These are phyloP conservation scores for Termitomyces heimii DNA, from an alignment of 768 basidiomycete species.

Conservation along the genomic window DNA sequence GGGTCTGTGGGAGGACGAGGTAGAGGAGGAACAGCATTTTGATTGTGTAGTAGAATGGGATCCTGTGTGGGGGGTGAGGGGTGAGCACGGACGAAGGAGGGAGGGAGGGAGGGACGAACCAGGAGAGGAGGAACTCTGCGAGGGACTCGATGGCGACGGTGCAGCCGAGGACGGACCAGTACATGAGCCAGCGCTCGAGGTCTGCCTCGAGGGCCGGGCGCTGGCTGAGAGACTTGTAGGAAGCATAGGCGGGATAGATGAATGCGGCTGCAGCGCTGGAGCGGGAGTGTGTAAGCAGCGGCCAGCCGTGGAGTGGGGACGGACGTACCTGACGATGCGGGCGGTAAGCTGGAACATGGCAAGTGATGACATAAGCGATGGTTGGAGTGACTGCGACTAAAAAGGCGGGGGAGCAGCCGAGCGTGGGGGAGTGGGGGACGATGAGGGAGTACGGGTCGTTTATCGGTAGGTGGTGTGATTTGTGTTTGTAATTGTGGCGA, in stretches of 20 bases:
- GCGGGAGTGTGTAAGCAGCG: no score
- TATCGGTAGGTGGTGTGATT: slow-evolving; percentile 18
- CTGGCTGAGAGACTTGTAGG: slow-evolving; percentile 90
- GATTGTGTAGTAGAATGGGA: slow-evolving; percentile 81
- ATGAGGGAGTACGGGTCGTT: slow-evolving; percentile 18
- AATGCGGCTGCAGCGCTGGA: slow-evolving; percentile 65
- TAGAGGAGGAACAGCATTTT: slow-evolving; percentile 86
- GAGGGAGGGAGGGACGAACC: slow-evolving; percentile 42
- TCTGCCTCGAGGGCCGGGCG: slow-evolving; percentile 82
- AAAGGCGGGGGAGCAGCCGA: neutral
- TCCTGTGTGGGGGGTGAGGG: slow-evolving; percentile 30
- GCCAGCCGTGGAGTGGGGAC: no score
- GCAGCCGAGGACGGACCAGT: slow-evolving; percentile 88
- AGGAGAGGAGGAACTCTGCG: slow-evolving; percentile 83
- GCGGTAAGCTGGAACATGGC: slow-evolving; percentile 34
- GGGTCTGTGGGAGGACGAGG: slow-evolving; percentile 85
- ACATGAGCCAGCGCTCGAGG: slow-evolving; percentile 94
- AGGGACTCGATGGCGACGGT: slow-evolving; percentile 79
- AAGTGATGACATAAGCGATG: neutral
- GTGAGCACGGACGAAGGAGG: no score
- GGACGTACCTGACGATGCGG: slow-evolving; percentile 38
- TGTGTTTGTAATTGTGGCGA: neutral
- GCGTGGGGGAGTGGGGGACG: slow-evolving; percentile 7
- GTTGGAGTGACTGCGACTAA: slow-evolving; percentile 1
- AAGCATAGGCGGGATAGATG: slow-evolving; percentile 91